Conservation (phyloP, 176 grass and related monocot genomes). For the Saccharum spontaneum region DNA sequence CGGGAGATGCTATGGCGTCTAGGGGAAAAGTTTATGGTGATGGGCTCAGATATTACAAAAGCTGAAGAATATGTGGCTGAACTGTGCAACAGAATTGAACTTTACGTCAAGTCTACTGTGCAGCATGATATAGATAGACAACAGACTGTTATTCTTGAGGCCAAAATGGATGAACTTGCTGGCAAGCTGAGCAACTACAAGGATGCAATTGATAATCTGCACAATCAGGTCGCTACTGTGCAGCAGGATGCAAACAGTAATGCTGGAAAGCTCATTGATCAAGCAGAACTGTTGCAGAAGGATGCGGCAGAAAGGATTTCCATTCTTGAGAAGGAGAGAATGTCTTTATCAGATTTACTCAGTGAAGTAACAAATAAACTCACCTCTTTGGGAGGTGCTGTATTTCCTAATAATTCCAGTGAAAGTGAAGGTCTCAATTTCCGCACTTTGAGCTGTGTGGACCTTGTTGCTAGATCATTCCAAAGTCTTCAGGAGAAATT, state of each 20-base stretch:
- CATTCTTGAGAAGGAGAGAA: constrained; percentile 57
- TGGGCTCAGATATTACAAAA: constrained; percentile 57
- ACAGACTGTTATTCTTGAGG: constrained; percentile 37
- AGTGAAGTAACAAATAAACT: constrained; percentile 54
- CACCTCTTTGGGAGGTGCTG: constrained; percentile 28
- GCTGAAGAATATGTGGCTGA: constrained; percentile 55
- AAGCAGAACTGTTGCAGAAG: constrained; percentile 73
- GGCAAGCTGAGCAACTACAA: constrained; percentile 56
- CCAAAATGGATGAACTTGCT: constrained; percentile 70
- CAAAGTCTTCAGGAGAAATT: constrained; percentile 52
- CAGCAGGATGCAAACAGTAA: constrained; percentile 56
- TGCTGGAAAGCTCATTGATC: constrained; percentile 46
- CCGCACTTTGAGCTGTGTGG: constrained; percentile 52
- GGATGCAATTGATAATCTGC: constrained; percentile 55
- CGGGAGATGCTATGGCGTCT: constrained; percentile 54
- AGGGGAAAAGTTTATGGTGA: constrained; percentile 53
- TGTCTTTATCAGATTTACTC: constrained; percentile 44
- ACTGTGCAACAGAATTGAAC: constrained; percentile 40
- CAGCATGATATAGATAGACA: constrained; percentile 56
- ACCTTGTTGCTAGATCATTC: constrained; percentile 51
- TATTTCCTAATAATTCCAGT: constrained; percentile 41
- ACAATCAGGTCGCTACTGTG: constrained; percentile 51
- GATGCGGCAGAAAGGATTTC: constrained; percentile 51
- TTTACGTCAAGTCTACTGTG: constrained; percentile 43
- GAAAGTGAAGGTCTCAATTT: constrained; percentile 36